A percentile compares a stretch with the other conserved stretches of the same genome.
phyloP scores from a whole-genome alignment of 164 flowering plant species.

The Kalanchoe fedtschenkoi region DNA sequence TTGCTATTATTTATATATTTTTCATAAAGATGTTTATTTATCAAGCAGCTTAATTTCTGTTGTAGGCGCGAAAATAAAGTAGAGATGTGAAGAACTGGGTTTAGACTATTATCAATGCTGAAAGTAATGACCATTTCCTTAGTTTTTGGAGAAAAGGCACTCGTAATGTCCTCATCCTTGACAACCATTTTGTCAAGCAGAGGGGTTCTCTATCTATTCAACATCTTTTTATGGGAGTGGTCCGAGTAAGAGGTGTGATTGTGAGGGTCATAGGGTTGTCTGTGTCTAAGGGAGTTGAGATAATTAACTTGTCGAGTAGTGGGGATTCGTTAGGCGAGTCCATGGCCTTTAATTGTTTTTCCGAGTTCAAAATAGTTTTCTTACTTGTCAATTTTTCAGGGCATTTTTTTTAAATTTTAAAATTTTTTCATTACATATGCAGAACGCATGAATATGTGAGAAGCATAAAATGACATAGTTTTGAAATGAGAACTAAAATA shows the following conservation, averaged over 20 bases:
- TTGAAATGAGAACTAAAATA: too few relatives aligned
- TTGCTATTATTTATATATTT: too few relatives aligned
- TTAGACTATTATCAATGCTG: neutral
- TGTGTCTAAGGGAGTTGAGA: slow-evolving; percentile 15
- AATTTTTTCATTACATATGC: too few relatives aligned
- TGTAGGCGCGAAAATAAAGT: too few relatives aligned
- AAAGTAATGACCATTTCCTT: slow-evolving; percentile 7
- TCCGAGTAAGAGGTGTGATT: neutral
- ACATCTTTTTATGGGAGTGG: slow-evolving; percentile 9
- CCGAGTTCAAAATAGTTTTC: slow-evolving; percentile 44
- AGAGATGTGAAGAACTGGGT: neutral
- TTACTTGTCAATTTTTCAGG: too few relatives aligned
- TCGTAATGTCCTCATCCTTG: slow-evolving; percentile 17
- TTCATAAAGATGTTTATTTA: too few relatives aligned
- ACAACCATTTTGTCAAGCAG: slow-evolving; percentile 29
- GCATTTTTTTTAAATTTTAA: too few relatives aligned
- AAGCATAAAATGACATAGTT: too few relatives aligned
- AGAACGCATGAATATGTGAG: too few relatives aligned
- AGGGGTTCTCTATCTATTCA: slow-evolving; percentile 20
- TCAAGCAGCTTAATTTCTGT: too few relatives aligned
- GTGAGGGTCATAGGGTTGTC: neutral
- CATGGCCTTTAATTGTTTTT: slow-evolving; percentile 45
- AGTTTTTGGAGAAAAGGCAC: slow-evolving; percentile 6
- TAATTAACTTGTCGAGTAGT: slow-evolving; percentile 18
- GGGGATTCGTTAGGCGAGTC: slow-evolving; percentile 25